Evolutionary conservation across 2,329 filamentous ascomycete species (phyloP), one percentile per base, ranked within the genome.

Genomic region (Fusarium continuum): DNA sequence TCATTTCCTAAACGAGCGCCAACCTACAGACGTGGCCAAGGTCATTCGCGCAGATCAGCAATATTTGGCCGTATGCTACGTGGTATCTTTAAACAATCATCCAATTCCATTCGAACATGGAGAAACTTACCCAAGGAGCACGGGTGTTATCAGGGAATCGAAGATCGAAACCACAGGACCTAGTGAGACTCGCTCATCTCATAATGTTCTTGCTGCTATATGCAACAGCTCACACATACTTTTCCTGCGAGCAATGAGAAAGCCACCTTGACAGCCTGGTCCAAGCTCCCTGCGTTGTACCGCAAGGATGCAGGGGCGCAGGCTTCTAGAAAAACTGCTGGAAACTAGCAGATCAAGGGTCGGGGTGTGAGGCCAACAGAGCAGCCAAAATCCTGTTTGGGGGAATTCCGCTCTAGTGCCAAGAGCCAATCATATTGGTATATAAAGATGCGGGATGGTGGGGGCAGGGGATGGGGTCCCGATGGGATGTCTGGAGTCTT

Each of bases 261-360:
- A 50, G 47, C 61, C 40, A 35, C 40, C 46, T 52, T 68, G 52
- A 50, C 57, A 40, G 23, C 40, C 25, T 70, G 68, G 70, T 58
- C 69, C 69, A 63, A 72, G 70, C 70, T 72, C 36, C 62, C 54
- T 41, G 58, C 51, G 53, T 43, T 53, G 60, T 61, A 46, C 31
- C 19, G 17, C 47, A 43, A 41, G 41, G 51, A 70, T 70, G 70
- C 70, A 72, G 63, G 70, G 69, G 68, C 61, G 51, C 63, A 64
- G 58, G 66, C 66, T 72, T 72, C 70, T 72, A 72, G 70, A 72
- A 72, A 65, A 58, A 31, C 53, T 63, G 48, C 55, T 68, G 62
- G 69, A 71, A 69, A 56, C 59, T 44, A 65, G 46, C 53, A 46
- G 57, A 56, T 55, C 43, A 59, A 60, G 50, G 63, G 58, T 58